Evolutionary conservation across 805 yeast genomes (phyloP).

Genomic region (Yamadazyma ubonensis): DNA sequence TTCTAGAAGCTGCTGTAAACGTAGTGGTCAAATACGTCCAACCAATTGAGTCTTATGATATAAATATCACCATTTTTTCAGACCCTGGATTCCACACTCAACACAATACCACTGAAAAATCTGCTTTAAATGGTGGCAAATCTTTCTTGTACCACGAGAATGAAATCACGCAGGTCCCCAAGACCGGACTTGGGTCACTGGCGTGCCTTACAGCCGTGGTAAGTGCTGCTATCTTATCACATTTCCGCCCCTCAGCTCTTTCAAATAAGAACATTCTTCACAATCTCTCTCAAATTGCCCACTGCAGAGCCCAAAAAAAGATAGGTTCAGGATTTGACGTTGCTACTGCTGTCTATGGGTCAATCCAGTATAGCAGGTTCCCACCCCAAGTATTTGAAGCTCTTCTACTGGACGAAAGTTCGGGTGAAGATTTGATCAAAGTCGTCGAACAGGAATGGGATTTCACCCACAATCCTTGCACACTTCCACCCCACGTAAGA

Average conservation of each 20-base stretch:
- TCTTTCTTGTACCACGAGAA: conserved; percentile 58
- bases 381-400: conserved; percentile 49
- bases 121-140: conserved; percentile 35
- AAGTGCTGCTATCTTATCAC: conserved; percentile 63
- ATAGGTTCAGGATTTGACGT: conserved; percentile 98
- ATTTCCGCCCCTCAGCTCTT: conserved; percentile 28
- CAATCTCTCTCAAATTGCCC: conserved; percentile 84
- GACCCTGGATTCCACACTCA: conserved; percentile 91
- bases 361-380: conserved; percentile 79
- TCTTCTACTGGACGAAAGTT: conserved; percentile 21
- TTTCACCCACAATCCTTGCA: conserved; percentile 51
- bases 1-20: conserved; percentile 61
- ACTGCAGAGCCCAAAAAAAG: conserved; percentile 91
- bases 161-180: conserved; percentile 71
- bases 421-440: conserved; percentile 22
- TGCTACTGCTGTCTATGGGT: conserved; percentile 92
- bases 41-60: conserved; percentile 28
- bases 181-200: conserved; percentile 94
- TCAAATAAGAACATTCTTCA: conserved; percentile 46
- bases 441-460: conserved; percentile 60
- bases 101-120: conserved; percentile 37
- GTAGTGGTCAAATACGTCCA: conserved; percentile 55
- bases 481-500: conserved; percentile 66
- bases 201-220: conserved; percentile 89
- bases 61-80: conserved; percentile 65